Conservation (phyloP, 2,329 filamentous ascomycete genomes). For the Grosmannia clavigera region DNA sequence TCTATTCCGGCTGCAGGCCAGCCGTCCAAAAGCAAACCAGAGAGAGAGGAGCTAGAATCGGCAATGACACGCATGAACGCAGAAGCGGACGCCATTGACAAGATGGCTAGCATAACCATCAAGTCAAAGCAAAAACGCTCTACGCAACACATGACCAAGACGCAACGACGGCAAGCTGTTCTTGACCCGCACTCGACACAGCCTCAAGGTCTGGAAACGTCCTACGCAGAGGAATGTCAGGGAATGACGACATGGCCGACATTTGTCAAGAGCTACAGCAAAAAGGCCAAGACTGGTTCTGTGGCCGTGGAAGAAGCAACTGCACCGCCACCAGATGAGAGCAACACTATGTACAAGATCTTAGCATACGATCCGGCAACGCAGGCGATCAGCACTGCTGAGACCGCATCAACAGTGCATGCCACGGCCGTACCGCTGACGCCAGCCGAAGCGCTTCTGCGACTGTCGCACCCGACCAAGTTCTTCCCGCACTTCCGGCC, state of each 20-base stretch:
- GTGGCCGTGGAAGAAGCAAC: not conserved
- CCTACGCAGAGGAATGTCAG: conserved; percentile 30
- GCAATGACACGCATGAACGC: conserved; percentile 18
- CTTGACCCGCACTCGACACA: conserved; percentile 26
- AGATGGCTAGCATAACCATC: conserved; percentile 15
- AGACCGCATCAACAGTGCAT: conserved; percentile 43
- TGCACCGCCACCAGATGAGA: not conserved
- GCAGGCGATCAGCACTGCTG: conserved; percentile 43
- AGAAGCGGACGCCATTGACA: conserved; percentile 18
- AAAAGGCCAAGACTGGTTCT: not conserved
- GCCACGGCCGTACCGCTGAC: conserved; percentile 37
- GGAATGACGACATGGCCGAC: conserved; percentile 22
- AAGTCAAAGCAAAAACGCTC: conserved; percentile 12
- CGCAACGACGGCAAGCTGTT: conserved; percentile 3
- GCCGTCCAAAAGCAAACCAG: conserved; percentile 4
- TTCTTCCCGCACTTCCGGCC: conserved; percentile 52
- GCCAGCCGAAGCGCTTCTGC: conserved; percentile 47
- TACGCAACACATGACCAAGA: not conserved
- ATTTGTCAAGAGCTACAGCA: conserved; percentile 19
- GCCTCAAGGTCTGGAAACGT: conserved; percentile 35
- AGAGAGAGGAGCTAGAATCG: conserved; percentile 18
- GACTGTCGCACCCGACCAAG: conserved; percentile 48
- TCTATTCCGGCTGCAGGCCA: not conserved
- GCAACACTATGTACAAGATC: conserved; percentile 43
- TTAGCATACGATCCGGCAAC: conserved; percentile 51